These are phyloP conservation scores for Fraxinus americana DNA, from an alignment of 257 asterid species.

Conservation along the genomic window DNA sequence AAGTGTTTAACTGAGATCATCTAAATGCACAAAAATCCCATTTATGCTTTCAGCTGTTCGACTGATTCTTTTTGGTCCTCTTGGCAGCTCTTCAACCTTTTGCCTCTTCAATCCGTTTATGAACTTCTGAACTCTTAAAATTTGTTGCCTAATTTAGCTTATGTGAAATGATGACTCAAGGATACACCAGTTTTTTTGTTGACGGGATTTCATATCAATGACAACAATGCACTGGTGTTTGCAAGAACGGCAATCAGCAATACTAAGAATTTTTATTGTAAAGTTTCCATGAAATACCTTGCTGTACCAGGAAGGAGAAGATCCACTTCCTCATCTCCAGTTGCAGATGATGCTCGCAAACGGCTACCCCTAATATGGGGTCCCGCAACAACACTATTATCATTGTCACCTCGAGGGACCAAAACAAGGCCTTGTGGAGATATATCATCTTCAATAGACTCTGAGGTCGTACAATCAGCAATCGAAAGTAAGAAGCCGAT, in stretches of 20 bases:
- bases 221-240: not conserved
- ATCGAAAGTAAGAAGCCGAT: conserved; percentile 12
- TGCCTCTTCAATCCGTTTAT: no score
- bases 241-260: not conserved
- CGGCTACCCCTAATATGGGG: conserved; percentile 91
- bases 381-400: conserved; percentile 68
- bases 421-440: conserved; percentile 89
- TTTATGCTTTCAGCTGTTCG: not conserved
- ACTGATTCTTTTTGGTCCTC: not conserved
- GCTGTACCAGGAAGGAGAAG: conserved; percentile 99
- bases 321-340: conserved; percentile 96
- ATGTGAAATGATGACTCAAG: not conserved
- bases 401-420: conserved; percentile 77
- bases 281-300: conserved; percentile 48
- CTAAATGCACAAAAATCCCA: not conserved
- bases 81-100: not conserved
- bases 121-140: not conserved
- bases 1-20: not conserved
- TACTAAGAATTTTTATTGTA: not conserved
- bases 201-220: not conserved
- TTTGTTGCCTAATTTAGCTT: not conserved
- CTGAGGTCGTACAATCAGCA: conserved; percentile 41
- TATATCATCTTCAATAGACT: conserved; percentile 82
- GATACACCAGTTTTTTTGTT: not conserved
- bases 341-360: conserved; percentile 75